Conservation (phyloP, 2,329 filamentous ascomycete genomes). For the Stemphylium beticola region DNA sequence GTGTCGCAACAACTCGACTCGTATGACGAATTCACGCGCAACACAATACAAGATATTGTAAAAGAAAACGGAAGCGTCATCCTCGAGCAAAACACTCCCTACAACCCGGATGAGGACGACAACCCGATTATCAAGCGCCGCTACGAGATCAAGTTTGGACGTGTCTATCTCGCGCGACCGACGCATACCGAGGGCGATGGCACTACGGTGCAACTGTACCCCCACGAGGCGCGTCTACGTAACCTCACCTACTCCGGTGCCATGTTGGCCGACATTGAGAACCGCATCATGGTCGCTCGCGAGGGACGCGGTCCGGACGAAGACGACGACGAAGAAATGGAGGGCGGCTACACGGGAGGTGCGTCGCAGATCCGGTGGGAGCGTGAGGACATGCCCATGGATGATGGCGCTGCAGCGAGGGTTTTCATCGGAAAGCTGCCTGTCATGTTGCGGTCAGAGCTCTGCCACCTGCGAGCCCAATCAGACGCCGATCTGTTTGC, state of each 20-base stretch:
- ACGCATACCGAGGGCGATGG: constrained; percentile 94
- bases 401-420: constrained; percentile 65
- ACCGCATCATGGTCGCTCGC: constrained; percentile 81
- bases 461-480: constrained; percentile 85
- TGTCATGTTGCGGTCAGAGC: constrained; percentile 97
- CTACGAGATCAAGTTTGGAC: constrained; percentile 94
- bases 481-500: constrained; percentile 85
- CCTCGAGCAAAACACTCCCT: constrained; percentile 90
- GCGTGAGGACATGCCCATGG: constrained; percentile 55
- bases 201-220: constrained; percentile 81
- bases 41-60: constrained; percentile 92
- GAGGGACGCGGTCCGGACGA: constrained; percentile 72
- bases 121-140: constrained; percentile 80
- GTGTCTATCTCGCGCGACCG: constrained; percentile 85
- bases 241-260: constrained; percentile 96
- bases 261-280: constrained; percentile 86
- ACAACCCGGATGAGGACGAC: constrained; percentile 71
- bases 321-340: constrained; percentile 63
- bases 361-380: constrained; percentile 54
- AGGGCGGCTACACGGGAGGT: constrained; percentile 40
- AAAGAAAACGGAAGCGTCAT: constrained; percentile 89
- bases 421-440: constrained; percentile 96
- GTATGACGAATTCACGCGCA: constrained; percentile 94
- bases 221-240: constrained; percentile 92
- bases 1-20: constrained; percentile 98